These are phyloP conservation scores for Cyclotella atomus DNA, from an alignment of 108 stramenopile genomes.

Conservation along the genomic window DNA sequence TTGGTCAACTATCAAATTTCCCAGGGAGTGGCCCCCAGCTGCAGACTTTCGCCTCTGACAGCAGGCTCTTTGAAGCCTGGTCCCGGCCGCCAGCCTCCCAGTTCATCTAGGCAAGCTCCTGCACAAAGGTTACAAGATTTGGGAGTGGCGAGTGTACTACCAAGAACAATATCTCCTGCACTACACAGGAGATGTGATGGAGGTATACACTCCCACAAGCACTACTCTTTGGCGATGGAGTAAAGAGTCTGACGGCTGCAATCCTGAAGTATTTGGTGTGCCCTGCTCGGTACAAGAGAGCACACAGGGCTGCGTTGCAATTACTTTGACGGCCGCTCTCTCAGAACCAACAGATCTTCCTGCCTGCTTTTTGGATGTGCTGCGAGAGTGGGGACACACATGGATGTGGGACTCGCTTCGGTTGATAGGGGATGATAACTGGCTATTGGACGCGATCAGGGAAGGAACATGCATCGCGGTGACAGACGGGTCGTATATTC, in stretches of 20 bases:
- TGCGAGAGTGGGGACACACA: background rate
- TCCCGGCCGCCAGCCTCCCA: background rate
- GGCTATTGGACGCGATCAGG: background rate
- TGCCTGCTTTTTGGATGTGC: background rate
- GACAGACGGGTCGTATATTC: constrained; percentile 18
- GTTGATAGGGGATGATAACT: background rate
- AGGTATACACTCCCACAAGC: background rate
- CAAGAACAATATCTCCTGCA: background rate
- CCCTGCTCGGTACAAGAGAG: background rate
- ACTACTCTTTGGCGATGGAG: background rate
- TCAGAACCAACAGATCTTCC: background rate
- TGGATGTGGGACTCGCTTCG: background rate
- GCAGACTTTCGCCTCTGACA: constrained; percentile 3
- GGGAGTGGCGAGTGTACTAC: background rate
- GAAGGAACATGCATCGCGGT: background rate
- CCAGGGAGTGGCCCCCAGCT: background rate
- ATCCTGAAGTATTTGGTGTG: background rate
- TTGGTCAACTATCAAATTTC: constrained; percentile 18
- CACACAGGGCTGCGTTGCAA: background rate
- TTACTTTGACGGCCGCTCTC: background rate
- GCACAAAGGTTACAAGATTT: background rate
- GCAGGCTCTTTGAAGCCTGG: background rate
- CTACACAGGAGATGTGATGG: background rate
- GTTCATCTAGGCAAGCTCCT: background rate
- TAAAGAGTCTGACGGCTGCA: background rate